phyloP scores from a whole-genome alignment of 441 rosid species.

The Bruguiera hainesii region DNA sequence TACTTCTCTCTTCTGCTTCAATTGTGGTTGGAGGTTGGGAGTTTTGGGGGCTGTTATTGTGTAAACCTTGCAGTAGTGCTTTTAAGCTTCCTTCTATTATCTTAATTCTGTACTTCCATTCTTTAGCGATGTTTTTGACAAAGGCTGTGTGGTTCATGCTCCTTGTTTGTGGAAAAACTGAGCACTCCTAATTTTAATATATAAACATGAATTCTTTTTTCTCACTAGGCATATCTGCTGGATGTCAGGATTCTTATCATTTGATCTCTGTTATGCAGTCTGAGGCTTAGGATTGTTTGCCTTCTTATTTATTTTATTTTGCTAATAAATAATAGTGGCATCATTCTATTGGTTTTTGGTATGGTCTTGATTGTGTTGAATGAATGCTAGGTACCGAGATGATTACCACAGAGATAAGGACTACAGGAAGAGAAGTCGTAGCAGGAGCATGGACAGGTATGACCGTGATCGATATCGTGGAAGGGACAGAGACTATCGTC shows the following conservation, averaged over 20 bases:
- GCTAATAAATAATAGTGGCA: too few relatives aligned
- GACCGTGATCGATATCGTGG: slow-evolving; percentile 50
- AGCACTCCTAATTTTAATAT: too few relatives aligned
- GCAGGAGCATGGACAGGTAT: slow-evolving; percentile 48
- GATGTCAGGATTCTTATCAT: too few relatives aligned
- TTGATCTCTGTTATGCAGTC: too few relatives aligned
- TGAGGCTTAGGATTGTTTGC: background rate
- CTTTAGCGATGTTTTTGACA: too few relatives aligned
- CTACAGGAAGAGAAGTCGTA: slow-evolving; percentile 47
- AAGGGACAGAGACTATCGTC: slow-evolving; percentile 41
- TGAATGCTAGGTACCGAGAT: slow-evolving; percentile 38
- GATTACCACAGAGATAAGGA: slow-evolving; percentile 41
- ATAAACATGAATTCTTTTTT: too few relatives aligned
- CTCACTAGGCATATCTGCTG: too few relatives aligned
- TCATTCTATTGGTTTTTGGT: background rate
- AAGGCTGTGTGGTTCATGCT: too few relatives aligned
- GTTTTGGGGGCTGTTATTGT: background rate
- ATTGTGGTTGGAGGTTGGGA: background rate
- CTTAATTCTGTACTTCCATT: too few relatives aligned
- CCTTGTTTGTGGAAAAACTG: too few relatives aligned
- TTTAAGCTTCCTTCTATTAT: too few relatives aligned
- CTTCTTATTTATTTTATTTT: background rate
- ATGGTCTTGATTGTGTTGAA: background rate
- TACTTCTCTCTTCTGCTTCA: background rate
- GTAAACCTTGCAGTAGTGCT: too few relatives aligned